These are phyloP conservation scores for Xylariomycetidae sp. DNA, from an alignment of 2,329 filamentous ascomycete species.

Conservation along the genomic window DNA sequence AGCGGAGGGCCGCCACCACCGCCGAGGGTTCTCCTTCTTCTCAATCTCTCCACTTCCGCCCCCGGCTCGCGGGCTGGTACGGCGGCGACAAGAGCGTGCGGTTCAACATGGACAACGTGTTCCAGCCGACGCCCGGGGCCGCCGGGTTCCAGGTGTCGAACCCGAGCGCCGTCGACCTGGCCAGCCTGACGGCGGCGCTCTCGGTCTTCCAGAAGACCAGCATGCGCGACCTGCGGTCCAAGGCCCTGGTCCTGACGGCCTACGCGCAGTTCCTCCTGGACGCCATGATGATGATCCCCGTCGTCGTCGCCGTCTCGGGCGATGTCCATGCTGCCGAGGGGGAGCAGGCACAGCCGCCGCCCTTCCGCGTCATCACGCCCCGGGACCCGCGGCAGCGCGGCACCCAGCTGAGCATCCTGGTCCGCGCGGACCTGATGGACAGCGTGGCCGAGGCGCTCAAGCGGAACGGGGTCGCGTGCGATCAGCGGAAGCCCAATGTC, in stretches of 20 bases:
- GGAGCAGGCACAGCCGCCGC: constrained; percentile 21
- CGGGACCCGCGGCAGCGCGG: constrained; percentile 63
- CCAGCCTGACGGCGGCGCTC: constrained; percentile 67
- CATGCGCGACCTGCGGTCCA: constrained; percentile 64
- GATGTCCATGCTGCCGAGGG: too few relatives aligned
- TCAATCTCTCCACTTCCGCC: constrained; percentile 51
- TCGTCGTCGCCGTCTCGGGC: constrained; percentile 23
- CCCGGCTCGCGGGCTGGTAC: constrained; percentile 80
- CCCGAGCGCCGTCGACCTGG: constrained; percentile 72
- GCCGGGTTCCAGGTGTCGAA: constrained; percentile 83
- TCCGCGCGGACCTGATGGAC: constrained; percentile 68
- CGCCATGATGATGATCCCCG: constrained; percentile 30
- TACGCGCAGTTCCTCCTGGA: constrained; percentile 69
- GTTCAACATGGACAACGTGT: constrained; percentile 80
- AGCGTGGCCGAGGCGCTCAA: constrained; percentile 59
- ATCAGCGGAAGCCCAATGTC: constrained; percentile 82
- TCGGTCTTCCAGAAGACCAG: constrained; percentile 68
- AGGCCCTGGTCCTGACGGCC: constrained; percentile 68
- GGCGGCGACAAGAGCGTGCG: constrained; percentile 71
- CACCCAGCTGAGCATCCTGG: constrained; percentile 71
- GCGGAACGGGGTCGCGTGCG: constrained; percentile 67
- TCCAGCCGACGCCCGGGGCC: constrained; percentile 72
- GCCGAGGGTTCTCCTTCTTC: constrained; percentile 34
- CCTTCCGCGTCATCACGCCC: constrained; percentile 66
- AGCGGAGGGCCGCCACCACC: too few relatives aligned